Evolutionary conservation across 768 basidiomycete genomes (phyloP).

Genomic region (Neoboletus brunneissimus): DNA sequence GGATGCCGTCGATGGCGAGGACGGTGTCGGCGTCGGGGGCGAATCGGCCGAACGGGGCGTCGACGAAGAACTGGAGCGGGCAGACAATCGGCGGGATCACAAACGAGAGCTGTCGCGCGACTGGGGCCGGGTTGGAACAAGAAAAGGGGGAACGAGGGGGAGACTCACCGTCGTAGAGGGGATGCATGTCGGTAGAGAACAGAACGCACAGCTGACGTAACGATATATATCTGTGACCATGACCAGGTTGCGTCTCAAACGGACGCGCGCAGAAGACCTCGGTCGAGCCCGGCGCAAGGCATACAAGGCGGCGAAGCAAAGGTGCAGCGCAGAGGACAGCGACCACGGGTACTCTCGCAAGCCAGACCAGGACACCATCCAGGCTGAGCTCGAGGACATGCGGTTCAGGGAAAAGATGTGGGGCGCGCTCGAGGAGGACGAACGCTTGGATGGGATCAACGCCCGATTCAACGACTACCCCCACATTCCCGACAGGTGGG

Average conservation of each 20-base stretch:
- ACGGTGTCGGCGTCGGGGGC: constrained; percentile 43
- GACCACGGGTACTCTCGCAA: constrained; percentile 31
- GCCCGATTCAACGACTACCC: constrained; percentile 63
- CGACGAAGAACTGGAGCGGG: constrained; percentile 47
- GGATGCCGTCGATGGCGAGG: constrained; percentile 56
- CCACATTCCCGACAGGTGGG: constrained; percentile 74
- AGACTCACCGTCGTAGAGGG: constrained; percentile 25
- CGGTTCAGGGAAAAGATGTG: constrained; percentile 72
- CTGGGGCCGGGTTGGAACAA: no score
- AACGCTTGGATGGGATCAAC: constrained; percentile 60
- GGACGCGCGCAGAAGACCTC: constrained; percentile 58
- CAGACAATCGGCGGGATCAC: constrained; percentile 35
- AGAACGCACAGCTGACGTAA: constrained; percentile 17
- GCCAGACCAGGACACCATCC: constrained; percentile 47
- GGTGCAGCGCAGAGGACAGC: constrained; percentile 19
- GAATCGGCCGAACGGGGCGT: constrained; percentile 85
- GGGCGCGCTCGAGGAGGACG: constrained; percentile 70
- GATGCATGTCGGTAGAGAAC: constrained; percentile 13
- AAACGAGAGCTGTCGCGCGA: constrained; percentile 44
- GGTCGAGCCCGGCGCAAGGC: constrained; percentile 40
- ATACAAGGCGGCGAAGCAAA: constrained; percentile 47
- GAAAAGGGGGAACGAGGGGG: no score
- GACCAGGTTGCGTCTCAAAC: constrained; percentile 60
- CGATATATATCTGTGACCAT: constrained; percentile 11
- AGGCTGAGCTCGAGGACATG: constrained; percentile 58